These are phyloP conservation scores for Zizania palustris DNA, from an alignment of 202 grass and related monocot species.

Conservation along the genomic window DNA sequence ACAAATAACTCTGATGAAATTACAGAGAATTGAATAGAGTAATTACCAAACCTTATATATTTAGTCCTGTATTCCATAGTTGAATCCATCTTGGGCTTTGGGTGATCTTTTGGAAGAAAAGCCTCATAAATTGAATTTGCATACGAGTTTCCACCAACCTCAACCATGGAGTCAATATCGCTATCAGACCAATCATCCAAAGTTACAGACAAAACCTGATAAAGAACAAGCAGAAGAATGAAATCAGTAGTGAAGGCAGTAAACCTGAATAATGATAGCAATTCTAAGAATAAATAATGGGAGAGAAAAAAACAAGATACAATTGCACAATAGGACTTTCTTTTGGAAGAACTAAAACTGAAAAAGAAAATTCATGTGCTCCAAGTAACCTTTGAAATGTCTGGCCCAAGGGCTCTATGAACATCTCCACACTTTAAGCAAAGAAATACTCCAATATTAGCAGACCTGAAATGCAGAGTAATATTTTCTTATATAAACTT, in stretches of 20 bases:
- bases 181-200: conserved; percentile 93
- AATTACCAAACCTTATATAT: conserved; percentile 79
- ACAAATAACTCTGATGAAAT: conserved; percentile 32
- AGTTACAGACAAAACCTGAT: conserved; percentile 86
- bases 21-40: conserved; percentile 19
- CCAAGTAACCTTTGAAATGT: conserved; percentile 78
- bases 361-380: conserved; percentile 9
- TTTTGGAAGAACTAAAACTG: conserved; percentile 16
- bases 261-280: neutral
- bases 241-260: conserved; percentile 16
- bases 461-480: conserved; percentile 64
- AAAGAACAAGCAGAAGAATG: conserved; percentile 28
- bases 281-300: neutral
- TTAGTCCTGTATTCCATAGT: conserved; percentile 78
- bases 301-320: neutral
- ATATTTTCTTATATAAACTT: conserved; percentile 1
- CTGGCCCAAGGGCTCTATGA: conserved; percentile 84
- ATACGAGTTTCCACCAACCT: conserved; percentile 98
- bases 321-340: neutral
- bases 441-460: conserved; percentile 95
- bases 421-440: conserved; percentile 98
- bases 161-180: conserved; percentile 91
- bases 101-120: conserved; percentile 89
- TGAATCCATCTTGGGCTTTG: conserved; percentile 75
- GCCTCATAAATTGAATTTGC: conserved; percentile 99